Conservation (phyloP, 2,329 filamentous ascomycete genomes). For the Neobulgaria alba region DNA sequence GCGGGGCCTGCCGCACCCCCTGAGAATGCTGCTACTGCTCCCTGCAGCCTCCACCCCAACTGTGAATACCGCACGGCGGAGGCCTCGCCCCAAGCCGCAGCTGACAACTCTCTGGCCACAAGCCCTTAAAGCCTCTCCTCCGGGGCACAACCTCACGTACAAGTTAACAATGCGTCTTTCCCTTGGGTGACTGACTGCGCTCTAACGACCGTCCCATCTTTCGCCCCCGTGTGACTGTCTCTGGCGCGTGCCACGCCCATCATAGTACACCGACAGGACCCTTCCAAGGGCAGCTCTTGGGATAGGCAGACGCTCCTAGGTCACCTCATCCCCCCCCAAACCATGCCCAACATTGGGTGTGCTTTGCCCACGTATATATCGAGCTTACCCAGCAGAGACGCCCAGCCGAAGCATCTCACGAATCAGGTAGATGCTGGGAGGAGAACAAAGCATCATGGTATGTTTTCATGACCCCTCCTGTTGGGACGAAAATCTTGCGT, state of each 20-base stretch:
- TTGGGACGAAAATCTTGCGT: neutral
- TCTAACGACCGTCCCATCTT: too few relatives aligned
- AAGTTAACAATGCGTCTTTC: neutral
- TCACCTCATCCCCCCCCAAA: neutral
- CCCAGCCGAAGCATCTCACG: conserved; percentile 1
- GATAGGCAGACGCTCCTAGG: neutral
- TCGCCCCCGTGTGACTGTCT: conserved; percentile 1
- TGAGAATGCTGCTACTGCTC: neutral
- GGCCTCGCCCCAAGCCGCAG: neutral
- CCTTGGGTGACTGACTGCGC: neutral
- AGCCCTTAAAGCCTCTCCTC: neutral
- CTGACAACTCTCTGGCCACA: neutral
- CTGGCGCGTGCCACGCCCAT: neutral
- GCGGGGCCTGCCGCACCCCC: neutral
- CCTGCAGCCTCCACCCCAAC: neutral
- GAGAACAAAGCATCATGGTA: conserved; percentile 18
- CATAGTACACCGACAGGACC: neutral
- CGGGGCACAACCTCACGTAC: neutral
- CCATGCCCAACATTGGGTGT: neutral
- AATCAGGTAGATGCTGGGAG: conserved; percentile 4
- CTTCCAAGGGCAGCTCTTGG: neutral
- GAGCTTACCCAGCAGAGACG: neutral
- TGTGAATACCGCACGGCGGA: neutral
- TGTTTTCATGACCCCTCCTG: conserved; percentile 1
- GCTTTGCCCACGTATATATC: conserved; percentile 1